Base-by-base conservation (phyloP, 1,139 yeast genomes). In the Saccharomyces hybrid region DNA sequence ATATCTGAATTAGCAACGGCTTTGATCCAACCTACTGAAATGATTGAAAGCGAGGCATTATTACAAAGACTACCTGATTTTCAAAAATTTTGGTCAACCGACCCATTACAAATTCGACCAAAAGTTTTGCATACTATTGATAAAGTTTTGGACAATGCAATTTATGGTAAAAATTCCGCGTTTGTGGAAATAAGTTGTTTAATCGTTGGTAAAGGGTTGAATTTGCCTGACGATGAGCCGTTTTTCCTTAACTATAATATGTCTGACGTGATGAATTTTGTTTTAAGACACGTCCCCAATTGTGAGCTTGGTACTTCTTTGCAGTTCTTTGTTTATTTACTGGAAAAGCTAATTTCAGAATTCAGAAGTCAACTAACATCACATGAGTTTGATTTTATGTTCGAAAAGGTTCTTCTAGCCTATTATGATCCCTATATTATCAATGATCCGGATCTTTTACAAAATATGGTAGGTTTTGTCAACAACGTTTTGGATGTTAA, bases 1-100 rank as follows among this genome's bases (percentile, higher is more conserved):
- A 69, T 88, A 0, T 76, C 77, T 21, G 88, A 85, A 55, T 71
- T 88, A 12, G 93, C 90, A 0, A 84, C 82, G 56, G 89, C 91
- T 0, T 71, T 86, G 60, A 76, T 78, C 50, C 67, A 80, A 4
- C 83, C 87, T 0, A 86, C 80, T 47, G 88, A 83, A 27, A 16
- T 38, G 8, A 63, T 72, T 7, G 70, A 66, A 9, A 71, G 70
- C 14, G 65, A 69, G 16, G 72, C 72, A 49, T 48, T 58, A 11
- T 46, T 66, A 21, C 63, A 61, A 50, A 71, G 68, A 49, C 57
- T 64, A 29, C 67, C 71, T 1, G 69, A 67, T 48, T 61, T 60
- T 41, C 59, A 73, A 65, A 51, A 59, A 48, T 58, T 61, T 57
- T 66, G 76, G 75, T 7, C 38, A 2, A 55, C 59, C 8, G 84